phyloP scores from a whole-genome alignment of 805 yeast genomes.

The Pichia nakasei region DNA sequence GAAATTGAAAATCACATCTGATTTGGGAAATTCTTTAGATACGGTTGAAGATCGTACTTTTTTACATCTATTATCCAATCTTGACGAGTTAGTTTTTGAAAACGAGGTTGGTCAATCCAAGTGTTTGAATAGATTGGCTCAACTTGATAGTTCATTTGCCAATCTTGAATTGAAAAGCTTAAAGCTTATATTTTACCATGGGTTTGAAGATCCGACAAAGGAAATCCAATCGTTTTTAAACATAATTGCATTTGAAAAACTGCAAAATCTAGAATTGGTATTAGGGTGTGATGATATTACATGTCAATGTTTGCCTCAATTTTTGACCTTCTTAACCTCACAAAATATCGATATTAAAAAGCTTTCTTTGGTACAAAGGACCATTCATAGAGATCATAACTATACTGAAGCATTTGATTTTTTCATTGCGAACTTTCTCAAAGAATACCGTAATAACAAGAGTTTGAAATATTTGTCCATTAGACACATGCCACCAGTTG shows the following conservation, averaged over 20 bases:
- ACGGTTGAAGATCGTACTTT: not conserved
- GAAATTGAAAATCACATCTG: not conserved
- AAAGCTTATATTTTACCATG: slow-evolving; percentile 38
- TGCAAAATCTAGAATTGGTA: slow-evolving; percentile 40
- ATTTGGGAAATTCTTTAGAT: no score
- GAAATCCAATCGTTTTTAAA: slow-evolving; percentile 18
- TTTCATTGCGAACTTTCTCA: slow-evolving; percentile 34
- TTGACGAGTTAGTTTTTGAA: not conserved
- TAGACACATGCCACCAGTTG: slow-evolving; percentile 50
- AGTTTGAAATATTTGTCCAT: slow-evolving; percentile 37
- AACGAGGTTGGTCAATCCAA: not conserved
- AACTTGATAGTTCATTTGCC: not conserved
- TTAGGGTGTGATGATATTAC: slow-evolving; percentile 44
- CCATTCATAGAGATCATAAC: slow-evolving; percentile 32
- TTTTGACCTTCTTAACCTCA: slow-evolving; percentile 22
- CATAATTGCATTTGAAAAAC: slow-evolving; percentile 19
- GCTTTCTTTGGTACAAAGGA: slow-evolving; percentile 29
- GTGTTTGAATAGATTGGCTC: not conserved
- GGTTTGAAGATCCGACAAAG: slow-evolving; percentile 28
- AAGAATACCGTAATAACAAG: slow-evolving; percentile 26
- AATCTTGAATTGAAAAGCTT: slow-evolving; percentile 25
- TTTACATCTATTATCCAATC: not conserved
- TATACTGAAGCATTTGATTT: slow-evolving; percentile 50
- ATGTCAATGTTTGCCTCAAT: slow-evolving; percentile 38
- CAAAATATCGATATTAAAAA: slow-evolving; percentile 25